Base-by-base conservation (phyloP, 305 asterid species). In the Caryopteris hybrid region DNA sequence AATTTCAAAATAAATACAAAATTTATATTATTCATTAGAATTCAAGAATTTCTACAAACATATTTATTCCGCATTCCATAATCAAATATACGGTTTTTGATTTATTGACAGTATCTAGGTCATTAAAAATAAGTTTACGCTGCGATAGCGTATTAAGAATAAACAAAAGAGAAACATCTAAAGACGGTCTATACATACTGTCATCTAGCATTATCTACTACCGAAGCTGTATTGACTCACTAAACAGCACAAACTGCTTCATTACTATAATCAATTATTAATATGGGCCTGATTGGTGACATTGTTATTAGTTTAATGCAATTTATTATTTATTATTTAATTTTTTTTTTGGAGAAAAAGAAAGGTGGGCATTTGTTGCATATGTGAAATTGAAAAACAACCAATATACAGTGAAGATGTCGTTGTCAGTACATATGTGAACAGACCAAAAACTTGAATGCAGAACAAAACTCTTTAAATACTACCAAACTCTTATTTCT, bases 361-460 rank as follows among this genome's bases (percentile, higher is more conserved):
- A 29, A 21, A 53, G 52, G 20, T 34, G 50, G 61, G 3, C 2
- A 18, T 42, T 45, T 62, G 16, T 22, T 57, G 8, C 14, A 43
- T 13, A 36, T 69, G 34, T 45, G 41, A 58, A 58, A 46, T 21
- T 6, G 45, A 17, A 45, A 16, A 23, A 14, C 0, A n/a, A 13
- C 4, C 17, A 2, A 17, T 23, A 50, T 18, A n/a, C 13, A 7
- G 2, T 17, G 38, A 55, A 33, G 11, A 41, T 18, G 23, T 56
- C 72, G 2, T 20, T 25, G 22, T 31, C 69, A 70, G 17, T 39
- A 38, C 55, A 48, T 18, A 70, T 59, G 42, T 36, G 34, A 58
- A 58, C 46, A 42, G 47, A 70, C 43, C 21, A 39, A 39, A 66
- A 38, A 6, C 53, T 66, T 67, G 34, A 67, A 67, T 54, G 64